Base-by-base conservation (phyloP, 352 stramenopile genomes). In the Pythium chondricola region DNA sequence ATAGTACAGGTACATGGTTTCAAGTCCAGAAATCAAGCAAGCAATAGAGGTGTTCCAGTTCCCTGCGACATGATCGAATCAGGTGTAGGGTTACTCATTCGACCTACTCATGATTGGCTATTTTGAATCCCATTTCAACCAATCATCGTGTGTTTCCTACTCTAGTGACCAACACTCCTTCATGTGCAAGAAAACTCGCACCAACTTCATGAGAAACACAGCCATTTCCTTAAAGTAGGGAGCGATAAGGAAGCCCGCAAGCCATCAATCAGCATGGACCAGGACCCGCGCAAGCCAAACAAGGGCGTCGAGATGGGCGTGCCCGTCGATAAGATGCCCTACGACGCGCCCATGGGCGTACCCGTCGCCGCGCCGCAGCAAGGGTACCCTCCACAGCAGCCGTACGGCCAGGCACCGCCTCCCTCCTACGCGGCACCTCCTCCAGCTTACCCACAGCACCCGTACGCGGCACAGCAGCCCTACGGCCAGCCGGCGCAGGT, bases 401-500 rank as follows among this genome's bases (percentile, higher is more conserved):
- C 26, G 5, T 59, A 59, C 31, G 48, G 53, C 37, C 36, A 27
- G 31, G 31, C 36, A 27, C 18, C 50, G 3, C 32, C 36, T 44
- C 35, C 17, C 20, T 40, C n/a, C 14, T 32, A 33, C 18, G 24
- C n/a, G 33, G 9, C 31, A 51, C 25, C 25, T 22, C 14, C 35
- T 32, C 32, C 29, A 13, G 45, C 2, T 16, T 6, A 14, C n/a
- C 22, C 45, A 41, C 14, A 22, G 32, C n/a, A n/a, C n/a, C 22
- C 7, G 20, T 54, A 53, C 16, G 25, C 38, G 22, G 37, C 24
- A 39, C 30, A 30, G 27, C 33, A 31, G 16, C 17, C 22, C 3
- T 48, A 53, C 2, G 65, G 65, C 18, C 62, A 69, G 32, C 69
- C 65, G 18, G 38, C 64, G 21, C 57, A 61, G 37, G 69, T 83